Conservation (phyloP, 768 basidiomycete species). For the Tylopilus sp. region DNA sequence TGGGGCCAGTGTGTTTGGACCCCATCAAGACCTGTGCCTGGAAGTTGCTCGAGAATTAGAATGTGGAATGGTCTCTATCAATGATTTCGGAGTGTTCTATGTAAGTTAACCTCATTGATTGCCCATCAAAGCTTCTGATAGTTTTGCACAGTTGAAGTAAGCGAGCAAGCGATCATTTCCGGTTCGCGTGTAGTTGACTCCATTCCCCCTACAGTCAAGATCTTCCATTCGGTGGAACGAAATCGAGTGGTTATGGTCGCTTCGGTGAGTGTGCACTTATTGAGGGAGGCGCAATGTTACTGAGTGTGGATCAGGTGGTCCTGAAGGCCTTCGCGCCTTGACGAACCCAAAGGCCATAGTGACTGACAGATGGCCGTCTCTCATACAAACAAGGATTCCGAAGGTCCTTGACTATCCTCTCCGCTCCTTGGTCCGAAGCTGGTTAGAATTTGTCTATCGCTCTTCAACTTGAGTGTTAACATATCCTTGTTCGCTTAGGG, state of each 20-base stretch:
- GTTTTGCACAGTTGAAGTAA: conserved; percentile 57
- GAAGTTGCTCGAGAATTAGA: conserved; percentile 78
- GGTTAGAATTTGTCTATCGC: conserved; percentile 45
- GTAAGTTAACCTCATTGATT: conserved; percentile 39
- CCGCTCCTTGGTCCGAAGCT: conserved; percentile 66
- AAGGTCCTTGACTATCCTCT: conserved; percentile 83
- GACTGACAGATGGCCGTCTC: conserved; percentile 79
- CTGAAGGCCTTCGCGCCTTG: conserved; percentile 86
- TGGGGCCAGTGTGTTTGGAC: conserved; percentile 93
- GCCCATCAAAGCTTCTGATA: conserved; percentile 14
- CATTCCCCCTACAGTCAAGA: conserved; percentile 59
- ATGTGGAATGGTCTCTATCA: conserved; percentile 96
- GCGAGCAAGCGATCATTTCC: conserved; percentile 24
- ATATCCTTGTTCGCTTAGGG: conserved; percentile 32
- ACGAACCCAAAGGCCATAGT: conserved; percentile 89
- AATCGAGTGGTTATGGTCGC: conserved; percentile 88
- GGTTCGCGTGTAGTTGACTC: background rate
- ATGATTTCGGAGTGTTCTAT: conserved; percentile 91
- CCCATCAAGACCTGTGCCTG: conserved; percentile 71
- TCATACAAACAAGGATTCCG: conserved; percentile 84
- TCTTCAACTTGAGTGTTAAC: background rate
- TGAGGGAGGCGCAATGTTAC: conserved; percentile 2
- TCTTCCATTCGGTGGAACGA: conserved; percentile 92
- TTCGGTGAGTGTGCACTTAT: conserved; percentile 57
- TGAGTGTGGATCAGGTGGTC: conserved; percentile 57